A percentile compares a stretch with the other conserved stretches of the same genome.
These are phyloP conservation scores for Heritiera fomes DNA, from an alignment of 345 rosid genomes.

Conservation along the genomic window DNA sequence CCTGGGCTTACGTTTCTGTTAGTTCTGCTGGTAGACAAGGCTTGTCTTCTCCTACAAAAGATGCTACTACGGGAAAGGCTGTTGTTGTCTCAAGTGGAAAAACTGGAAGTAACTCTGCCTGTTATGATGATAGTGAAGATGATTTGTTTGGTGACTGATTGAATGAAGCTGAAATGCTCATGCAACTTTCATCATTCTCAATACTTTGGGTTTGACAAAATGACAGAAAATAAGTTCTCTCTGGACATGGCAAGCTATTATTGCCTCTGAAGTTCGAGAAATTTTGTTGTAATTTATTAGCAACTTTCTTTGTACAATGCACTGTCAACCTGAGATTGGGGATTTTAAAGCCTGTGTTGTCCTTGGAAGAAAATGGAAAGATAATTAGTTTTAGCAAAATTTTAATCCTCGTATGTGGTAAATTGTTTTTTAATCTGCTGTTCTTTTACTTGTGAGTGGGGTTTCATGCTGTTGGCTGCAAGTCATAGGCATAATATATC, in stretches of 20 bases:
- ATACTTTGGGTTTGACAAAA: slow-evolving; percentile 1
- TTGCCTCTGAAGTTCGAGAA: slow-evolving; percentile 28
- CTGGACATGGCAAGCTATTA: slow-evolving; percentile 17
- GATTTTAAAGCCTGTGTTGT: background rate
- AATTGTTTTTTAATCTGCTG: background rate
- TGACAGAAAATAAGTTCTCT: slow-evolving; percentile 9
- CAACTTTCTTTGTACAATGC: slow-evolving; percentile 24
- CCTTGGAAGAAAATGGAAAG: slow-evolving; percentile 1
- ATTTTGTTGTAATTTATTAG: slow-evolving; percentile 39
- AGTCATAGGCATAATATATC: no score
- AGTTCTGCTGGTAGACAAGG: slow-evolving; percentile 25
- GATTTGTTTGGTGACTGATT: slow-evolving; percentile 91
- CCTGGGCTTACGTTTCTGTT: slow-evolving; percentile 70
- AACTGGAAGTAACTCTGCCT: slow-evolving; percentile 24
- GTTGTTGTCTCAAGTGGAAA: slow-evolving; percentile 30
- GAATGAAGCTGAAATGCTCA: slow-evolving; percentile 6
- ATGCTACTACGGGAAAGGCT: slow-evolving; percentile 31
- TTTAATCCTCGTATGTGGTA: background rate
- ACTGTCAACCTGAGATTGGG: slow-evolving; percentile 1
- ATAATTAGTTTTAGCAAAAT: background rate
- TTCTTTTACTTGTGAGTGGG: background rate
- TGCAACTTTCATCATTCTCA: slow-evolving; percentile 11
- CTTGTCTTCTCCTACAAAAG: slow-evolving; percentile 30
- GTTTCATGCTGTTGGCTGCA: no score
- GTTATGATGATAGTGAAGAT: slow-evolving; percentile 53